Conservation (phyloP, 805 yeast genomes). For the Candida wancherniae region DNA sequence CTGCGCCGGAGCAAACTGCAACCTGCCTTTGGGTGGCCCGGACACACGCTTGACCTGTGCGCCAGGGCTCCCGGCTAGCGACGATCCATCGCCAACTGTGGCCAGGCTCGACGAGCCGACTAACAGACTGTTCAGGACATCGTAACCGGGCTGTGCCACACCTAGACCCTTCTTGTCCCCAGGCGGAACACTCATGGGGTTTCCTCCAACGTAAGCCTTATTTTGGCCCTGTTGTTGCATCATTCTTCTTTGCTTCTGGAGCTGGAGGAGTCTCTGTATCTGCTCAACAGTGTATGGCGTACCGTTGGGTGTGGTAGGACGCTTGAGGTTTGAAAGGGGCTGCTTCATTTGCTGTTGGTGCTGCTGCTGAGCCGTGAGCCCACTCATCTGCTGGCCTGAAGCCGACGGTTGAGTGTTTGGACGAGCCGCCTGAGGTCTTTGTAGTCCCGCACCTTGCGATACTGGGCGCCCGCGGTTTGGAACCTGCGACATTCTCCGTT, state of each 20-base stretch:
- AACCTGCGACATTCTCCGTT: conserved; percentile 6
- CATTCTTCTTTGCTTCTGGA: conserved; percentile 47
- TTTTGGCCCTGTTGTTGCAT: conserved; percentile 43
- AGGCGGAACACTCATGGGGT: no score
- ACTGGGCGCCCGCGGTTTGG: conserved; percentile 4
- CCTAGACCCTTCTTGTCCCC: no score
- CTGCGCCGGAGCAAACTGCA: conserved; percentile 54
- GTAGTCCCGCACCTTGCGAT: conserved; percentile 1
- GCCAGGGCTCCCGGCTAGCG: conserved; percentile 1
- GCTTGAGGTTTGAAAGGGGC: conserved; percentile 17
- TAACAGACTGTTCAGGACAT: no score
- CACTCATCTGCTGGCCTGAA: not conserved
- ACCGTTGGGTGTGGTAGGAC: conserved; percentile 50
- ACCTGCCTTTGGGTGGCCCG: conserved; percentile 24
- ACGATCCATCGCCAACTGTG: no score
- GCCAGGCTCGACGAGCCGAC: no score
- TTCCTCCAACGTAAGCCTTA: no score
- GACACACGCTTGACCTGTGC: conserved; percentile 5
- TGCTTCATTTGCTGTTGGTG: conserved; percentile 11
- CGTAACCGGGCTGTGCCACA: no score
- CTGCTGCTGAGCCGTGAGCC: conserved; percentile 1
- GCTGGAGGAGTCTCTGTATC: conserved; percentile 50
- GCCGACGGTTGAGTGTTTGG: conserved; percentile 3
- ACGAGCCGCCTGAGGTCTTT: conserved; percentile 1
- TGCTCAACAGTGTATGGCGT: conserved; percentile 59